Conservation (phyloP, 345 rosid genomes). For the Theobroma cacao region DNA sequence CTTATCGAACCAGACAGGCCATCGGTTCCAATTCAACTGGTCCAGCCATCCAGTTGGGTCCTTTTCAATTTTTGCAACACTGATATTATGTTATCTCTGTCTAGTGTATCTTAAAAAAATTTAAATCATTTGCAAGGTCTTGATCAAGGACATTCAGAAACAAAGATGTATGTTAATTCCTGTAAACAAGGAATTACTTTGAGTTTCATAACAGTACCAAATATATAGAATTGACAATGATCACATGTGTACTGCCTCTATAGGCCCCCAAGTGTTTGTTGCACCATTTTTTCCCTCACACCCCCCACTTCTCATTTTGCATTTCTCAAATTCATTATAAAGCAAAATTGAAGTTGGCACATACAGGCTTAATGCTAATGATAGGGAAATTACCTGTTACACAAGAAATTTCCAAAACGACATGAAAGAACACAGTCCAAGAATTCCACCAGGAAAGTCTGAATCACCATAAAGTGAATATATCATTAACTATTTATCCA, state of each 20-base stretch:
- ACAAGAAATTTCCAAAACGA: conserved; percentile 95
- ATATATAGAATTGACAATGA: not conserved
- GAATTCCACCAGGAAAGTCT: conserved; percentile 94
- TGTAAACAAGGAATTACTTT: not conserved
- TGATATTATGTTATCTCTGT: not conserved
- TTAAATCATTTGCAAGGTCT: not conserved
- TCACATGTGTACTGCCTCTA: not conserved
- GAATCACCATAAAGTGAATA: conserved; percentile 22
- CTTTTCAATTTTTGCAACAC: no score
- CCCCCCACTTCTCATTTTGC: not conserved
- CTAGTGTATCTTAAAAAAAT: not conserved
- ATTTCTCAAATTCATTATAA: not conserved
- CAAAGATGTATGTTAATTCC: not conserved
- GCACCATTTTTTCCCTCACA: not conserved
- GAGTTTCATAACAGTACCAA: not conserved
- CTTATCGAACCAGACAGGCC: no score
- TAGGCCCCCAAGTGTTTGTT: not conserved
- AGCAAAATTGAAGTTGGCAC: not conserved
- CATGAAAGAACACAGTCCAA: conserved; percentile 83
- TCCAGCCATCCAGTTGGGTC: no score
- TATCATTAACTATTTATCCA: not conserved
- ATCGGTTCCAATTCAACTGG: no score
- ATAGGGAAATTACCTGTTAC: conserved; percentile 63
- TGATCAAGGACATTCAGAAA: not conserved
- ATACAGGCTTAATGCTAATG: not conserved